Evolutionary conservation across 129 eudicot genomes (phyloP), one percentile per base, ranked within the genome.

Genomic region (Heracleum sosnowskyi): DNA sequence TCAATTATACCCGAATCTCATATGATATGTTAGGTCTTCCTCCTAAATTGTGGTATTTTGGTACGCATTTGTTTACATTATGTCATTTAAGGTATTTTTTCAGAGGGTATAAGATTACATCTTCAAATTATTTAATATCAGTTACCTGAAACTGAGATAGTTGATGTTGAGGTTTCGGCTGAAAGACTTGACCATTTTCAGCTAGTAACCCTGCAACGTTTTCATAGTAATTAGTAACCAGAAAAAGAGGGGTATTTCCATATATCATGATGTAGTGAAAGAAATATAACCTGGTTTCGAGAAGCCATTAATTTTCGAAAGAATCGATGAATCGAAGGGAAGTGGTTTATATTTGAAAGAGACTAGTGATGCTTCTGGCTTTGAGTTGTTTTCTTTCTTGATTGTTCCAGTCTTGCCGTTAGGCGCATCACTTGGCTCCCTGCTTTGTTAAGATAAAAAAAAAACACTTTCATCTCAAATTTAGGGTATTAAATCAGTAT

Each of bases 91-190:
- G 24, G 57, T 17, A 1, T 17, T 17, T 16, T 22, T 7, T 4
- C 20, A 0, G 15, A 57, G 29, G 39, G 78, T 13, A 4, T 4
- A 2, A 28, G 35, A 35, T 15, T 33, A 42, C 13, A 1, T 41
- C 45, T 41, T 41, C 45, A 41, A 41, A 33, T 1, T 13, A 45
- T 46, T 77, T 51, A 41, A 5, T 37, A 5, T 7, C 11, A 64
- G 41, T 85, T 64, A 92, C 97, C 91, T 85, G 90, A 80, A 92
- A 84, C 42, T 79, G 91, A 81, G 87, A 88, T 34, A 47, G 53
- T 7, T 78, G 79, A 51, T 81, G 40, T 77, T 82, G 83, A 31
- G 86, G 55, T 79, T 81, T 90, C 39, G 91, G 83, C 75, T 78
- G 55, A 69, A 83, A 73, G 40, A 89, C 66, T 24, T 80, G 46